Evolutionary conservation across 169 alveolate genomes (phyloP).

Genomic region (Babesia bovis): DNA sequence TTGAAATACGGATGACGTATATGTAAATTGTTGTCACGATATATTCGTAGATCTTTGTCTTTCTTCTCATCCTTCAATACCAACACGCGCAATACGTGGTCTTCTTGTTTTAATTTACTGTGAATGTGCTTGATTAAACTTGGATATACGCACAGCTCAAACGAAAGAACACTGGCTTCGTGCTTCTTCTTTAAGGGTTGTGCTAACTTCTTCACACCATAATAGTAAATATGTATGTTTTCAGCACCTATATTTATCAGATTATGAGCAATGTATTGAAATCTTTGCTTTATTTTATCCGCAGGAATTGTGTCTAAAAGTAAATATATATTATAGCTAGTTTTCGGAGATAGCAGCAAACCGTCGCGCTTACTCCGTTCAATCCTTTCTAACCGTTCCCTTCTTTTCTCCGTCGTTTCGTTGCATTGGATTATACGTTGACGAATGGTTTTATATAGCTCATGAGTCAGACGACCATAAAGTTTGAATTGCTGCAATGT

Average conservation of each 20-base stretch:
- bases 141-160: slow-evolving; percentile 43
- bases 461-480: slow-evolving; percentile 20
- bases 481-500: slow-evolving; percentile 3
- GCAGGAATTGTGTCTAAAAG: slow-evolving; percentile 34
- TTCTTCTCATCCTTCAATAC: slow-evolving; percentile 25
- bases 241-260: slow-evolving; percentile 58
- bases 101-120: slow-evolving; percentile 26
- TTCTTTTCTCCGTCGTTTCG: slow-evolving; percentile 36
- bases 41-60: slow-evolving; percentile 39
- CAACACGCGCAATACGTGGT: slow-evolving; percentile 46
- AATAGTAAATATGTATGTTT: slow-evolving; percentile 33
- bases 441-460: slow-evolving; percentile 44
- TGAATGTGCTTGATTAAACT: slow-evolving; percentile 41
- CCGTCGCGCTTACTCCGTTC: slow-evolving; percentile 47
- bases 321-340: slow-evolving; percentile 47
- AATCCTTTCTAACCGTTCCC: not conserved
- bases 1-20: slow-evolving; percentile 50
- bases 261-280: slow-evolving; percentile 25
- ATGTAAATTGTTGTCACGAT: slow-evolving; percentile 29
- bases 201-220: slow-evolving; percentile 53
- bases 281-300: slow-evolving; percentile 37
- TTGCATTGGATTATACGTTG: slow-evolving; percentile 22
- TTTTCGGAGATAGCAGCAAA: slow-evolving; percentile 41
- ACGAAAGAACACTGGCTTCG: slow-evolving; percentile 47
- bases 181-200: slow-evolving; percentile 44